Evolutionary conservation across 495 filamentous ascomycete genomes (phyloP).

Genomic region (Mytilinidion resinicola): DNA sequence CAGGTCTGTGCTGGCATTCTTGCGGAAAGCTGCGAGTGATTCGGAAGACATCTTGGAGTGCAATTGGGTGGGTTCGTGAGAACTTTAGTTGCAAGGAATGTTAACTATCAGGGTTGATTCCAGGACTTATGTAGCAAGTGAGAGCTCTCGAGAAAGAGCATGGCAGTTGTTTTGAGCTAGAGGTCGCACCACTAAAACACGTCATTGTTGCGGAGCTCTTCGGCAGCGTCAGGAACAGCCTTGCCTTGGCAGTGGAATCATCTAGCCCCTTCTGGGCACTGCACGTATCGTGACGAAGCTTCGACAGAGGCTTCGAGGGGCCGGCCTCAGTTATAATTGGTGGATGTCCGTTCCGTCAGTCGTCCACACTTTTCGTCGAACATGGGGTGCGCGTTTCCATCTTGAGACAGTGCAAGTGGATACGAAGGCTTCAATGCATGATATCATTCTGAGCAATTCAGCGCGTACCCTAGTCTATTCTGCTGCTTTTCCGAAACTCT

Average conservation of each 20-base stretch:
- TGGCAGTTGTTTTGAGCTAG: neutral
- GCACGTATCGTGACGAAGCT: too few relatives aligned
- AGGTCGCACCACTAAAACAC: neutral
- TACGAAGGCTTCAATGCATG: too few relatives aligned
- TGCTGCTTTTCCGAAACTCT: constrained; percentile 5
- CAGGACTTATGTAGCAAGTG: neutral
- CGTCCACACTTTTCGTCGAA: too few relatives aligned
- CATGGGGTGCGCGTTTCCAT: too few relatives aligned
- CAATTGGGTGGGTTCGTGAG: neutral
- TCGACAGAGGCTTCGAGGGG: too few relatives aligned
- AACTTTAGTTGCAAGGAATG: neutral
- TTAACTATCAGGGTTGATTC: neutral
- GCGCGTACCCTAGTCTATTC: too few relatives aligned
- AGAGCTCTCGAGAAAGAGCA: neutral
- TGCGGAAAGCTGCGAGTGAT: constrained; percentile 52
- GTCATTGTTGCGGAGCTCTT: constrained; percentile 5
- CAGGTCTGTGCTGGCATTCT: constrained; percentile 48
- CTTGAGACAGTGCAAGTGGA: too few relatives aligned
- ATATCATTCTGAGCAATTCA: too few relatives aligned
- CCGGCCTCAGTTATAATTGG: too few relatives aligned
- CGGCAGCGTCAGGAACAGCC: neutral
- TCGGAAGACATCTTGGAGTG: constrained; percentile 39
- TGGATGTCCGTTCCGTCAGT: too few relatives aligned
- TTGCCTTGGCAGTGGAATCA: too few relatives aligned
- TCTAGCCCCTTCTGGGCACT: too few relatives aligned